Evolutionary conservation across 306 rosid species (phyloP).

Genomic region (Myrica gale): DNA sequence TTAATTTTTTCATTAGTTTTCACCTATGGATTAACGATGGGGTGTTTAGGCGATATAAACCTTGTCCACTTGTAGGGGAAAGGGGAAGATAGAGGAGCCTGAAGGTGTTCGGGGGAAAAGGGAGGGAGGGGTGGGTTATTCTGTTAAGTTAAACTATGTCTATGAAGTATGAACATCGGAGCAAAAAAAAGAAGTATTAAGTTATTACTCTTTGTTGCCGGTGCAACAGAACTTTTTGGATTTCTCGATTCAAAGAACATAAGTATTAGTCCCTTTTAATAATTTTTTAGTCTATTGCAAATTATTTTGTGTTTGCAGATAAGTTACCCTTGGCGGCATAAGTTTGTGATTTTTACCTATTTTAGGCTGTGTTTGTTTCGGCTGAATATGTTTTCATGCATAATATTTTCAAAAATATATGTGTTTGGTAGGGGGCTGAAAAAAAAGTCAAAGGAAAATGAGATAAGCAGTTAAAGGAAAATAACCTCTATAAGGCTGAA

Average conservation of each 20-base stretch:
- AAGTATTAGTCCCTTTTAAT: constrained; percentile 23
- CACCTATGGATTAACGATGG: neutral
- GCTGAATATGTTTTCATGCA: no score
- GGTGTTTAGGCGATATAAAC: no score
- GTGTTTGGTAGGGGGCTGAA: no score
- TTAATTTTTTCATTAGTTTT: neutral
- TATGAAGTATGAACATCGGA: no score
- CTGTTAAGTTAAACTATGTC: neutral
- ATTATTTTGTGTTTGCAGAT: neutral
- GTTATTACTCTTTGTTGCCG: constrained; percentile 41
- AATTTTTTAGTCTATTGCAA: neutral
- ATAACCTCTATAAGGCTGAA: no score
- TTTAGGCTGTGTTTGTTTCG: neutral
- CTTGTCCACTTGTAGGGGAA: no score
- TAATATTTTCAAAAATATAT: no score
- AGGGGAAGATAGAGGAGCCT: no score
- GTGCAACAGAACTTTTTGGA: constrained; percentile 80
- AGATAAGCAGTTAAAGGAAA: no score
- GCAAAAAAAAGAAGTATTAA: no score
- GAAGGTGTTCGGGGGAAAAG: no score
- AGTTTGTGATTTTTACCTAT: neutral
- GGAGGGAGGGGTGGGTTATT: neutral
- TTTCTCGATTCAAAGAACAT: constrained; percentile 72
- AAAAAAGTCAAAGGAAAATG: no score
- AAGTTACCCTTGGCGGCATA: neutral